These are phyloP conservation scores for Magnolia sinica DNA, from an alignment of 164 flowering plant species.

Conservation along the genomic window DNA sequence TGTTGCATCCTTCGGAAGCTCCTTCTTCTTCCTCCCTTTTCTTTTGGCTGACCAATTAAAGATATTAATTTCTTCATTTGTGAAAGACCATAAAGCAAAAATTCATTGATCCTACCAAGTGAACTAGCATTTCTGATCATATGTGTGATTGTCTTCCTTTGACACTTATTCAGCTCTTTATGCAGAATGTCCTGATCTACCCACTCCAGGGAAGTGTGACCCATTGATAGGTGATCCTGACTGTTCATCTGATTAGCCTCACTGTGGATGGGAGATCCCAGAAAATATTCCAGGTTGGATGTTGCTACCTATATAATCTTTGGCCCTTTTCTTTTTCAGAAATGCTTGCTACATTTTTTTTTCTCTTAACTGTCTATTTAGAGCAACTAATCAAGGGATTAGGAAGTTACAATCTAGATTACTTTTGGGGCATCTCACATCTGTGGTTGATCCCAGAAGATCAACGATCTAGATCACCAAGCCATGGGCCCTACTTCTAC, in stretches of 20 bases:
- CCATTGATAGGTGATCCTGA: background rate
- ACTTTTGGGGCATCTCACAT: background rate
- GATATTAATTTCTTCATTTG: background rate
- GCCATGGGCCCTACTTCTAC: too few relatives aligned
- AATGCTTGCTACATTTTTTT: too few relatives aligned
- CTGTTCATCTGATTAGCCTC: background rate
- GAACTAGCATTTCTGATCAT: too few relatives aligned
- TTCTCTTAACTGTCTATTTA: background rate
- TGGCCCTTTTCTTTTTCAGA: too few relatives aligned
- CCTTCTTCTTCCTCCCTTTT: slow-evolving; percentile 82
- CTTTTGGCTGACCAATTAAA: slow-evolving; percentile 50
- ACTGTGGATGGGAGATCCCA: background rate
- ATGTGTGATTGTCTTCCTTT: too few relatives aligned
- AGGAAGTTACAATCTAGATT: background rate
- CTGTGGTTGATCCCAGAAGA: background rate
- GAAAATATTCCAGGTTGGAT: background rate
- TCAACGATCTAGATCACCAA: too few relatives aligned
- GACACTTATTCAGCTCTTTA: too few relatives aligned
- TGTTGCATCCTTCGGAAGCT: slow-evolving; percentile 44
- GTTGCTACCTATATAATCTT: background rate
- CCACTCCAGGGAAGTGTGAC: background rate
- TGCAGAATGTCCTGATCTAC: too few relatives aligned
- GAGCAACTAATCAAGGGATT: background rate
- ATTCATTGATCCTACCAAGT: background rate
- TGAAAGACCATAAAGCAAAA: background rate